phyloP scores from a whole-genome alignment of 768 basidiomycete genomes.

The Phaeotremella skinneri region DNA sequence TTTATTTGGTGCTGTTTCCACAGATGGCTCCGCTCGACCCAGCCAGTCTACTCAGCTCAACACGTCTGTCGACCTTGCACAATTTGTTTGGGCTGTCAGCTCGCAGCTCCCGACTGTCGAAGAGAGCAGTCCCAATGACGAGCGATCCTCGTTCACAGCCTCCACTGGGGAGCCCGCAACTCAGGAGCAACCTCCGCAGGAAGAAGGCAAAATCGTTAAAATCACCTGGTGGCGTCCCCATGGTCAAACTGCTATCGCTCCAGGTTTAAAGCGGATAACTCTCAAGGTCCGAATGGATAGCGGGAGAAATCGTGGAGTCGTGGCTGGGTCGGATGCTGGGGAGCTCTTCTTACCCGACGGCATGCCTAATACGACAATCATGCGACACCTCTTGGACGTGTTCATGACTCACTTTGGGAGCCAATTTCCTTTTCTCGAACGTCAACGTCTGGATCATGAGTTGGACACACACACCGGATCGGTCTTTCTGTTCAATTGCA shows the following conservation, averaged over 20 bases:
- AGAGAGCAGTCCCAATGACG: constrained; percentile 17
- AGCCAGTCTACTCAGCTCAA: neutral
- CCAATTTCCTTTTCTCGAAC: constrained; percentile 36
- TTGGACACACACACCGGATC: constrained; percentile 26
- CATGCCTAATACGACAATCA: constrained; percentile 19
- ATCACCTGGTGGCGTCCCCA: constrained; percentile 40
- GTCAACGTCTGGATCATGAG: constrained; percentile 4
- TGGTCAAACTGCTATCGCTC: constrained; percentile 29
- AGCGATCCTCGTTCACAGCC: constrained; percentile 3
- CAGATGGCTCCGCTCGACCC: neutral
- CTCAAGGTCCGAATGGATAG: constrained; percentile 28
- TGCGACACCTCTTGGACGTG: constrained; percentile 29
- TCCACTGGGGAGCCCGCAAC: neutral
- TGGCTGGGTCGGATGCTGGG: neutral
- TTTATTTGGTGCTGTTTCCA: no score
- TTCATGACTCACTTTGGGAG: constrained; percentile 33
- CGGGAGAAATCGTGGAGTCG: neutral
- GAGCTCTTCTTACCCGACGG: constrained; percentile 22
- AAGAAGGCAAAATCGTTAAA: constrained; percentile 24
- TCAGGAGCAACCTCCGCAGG: neutral
- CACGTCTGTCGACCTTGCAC: constrained; percentile 15
- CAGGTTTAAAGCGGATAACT: constrained; percentile 31
- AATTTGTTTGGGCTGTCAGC: constrained; percentile 24
- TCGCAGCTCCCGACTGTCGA: constrained; percentile 24
- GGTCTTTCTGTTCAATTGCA: constrained; percentile 25